A percentile compares a stretch with the other conserved stretches of the same genome.
Conservation (phyloP, 306 rosid species). For the Aeschynomene evenia region DNA sequence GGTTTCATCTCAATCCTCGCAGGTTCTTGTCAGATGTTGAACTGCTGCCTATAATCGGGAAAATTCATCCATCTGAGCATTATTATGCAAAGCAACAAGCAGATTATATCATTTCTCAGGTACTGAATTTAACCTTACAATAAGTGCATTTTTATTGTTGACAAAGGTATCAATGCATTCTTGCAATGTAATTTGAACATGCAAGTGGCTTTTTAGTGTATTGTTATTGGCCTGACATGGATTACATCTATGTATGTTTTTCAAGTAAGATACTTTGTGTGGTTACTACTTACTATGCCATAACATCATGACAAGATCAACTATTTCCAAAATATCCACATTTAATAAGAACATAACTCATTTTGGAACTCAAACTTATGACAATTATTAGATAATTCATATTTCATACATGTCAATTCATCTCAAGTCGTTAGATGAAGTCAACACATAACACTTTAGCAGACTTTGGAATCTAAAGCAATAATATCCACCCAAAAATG, state of each 20-base stretch:
- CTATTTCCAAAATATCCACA: neutral
- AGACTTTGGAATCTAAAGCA: neutral
- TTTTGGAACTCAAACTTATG: neutral
- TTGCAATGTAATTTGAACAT: constrained; percentile 21
- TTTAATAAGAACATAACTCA: neutral
- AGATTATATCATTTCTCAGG: constrained; percentile 90
- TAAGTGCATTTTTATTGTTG: neutral
- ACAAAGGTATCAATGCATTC: neutral
- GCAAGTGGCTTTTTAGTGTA: constrained; percentile 1
- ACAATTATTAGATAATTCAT: neutral
- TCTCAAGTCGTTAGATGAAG: neutral
- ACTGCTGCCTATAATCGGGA: constrained; percentile 77
- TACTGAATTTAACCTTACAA: constrained; percentile 28
- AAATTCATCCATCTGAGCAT: constrained; percentile 92
- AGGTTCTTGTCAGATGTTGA: constrained; percentile 79
- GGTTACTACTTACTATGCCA: constrained; percentile 9
- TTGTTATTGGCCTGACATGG: constrained; percentile 22
- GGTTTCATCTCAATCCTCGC: constrained; percentile 27
- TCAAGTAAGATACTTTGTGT: neutral
- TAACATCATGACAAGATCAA: neutral
- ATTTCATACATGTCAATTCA: neutral
- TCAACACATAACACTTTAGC: neutral
- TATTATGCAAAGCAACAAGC: constrained; percentile 95
- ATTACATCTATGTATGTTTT: neutral
- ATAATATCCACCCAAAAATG: neutral